Base-by-base conservation (phyloP, 306 rosid species). In the Pyrus communis region DNA sequence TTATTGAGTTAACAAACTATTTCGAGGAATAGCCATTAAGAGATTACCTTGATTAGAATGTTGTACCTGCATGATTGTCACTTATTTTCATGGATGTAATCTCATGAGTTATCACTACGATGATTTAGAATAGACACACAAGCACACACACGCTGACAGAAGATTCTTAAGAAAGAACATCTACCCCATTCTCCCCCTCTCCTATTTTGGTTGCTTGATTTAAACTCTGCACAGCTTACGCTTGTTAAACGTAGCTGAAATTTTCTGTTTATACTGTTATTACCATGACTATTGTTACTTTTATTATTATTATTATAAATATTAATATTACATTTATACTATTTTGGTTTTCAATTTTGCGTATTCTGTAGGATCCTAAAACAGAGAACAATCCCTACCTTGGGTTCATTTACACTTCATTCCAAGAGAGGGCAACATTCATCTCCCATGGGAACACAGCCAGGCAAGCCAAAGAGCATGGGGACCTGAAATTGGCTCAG, bases 381-480 rank as follows among this genome's bases (percentile, higher is more conserved):
- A 85, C 88, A 5, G 91, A 82, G 55, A 87, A 87, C 87, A 87
- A 76, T 66, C 88, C 90, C 13, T 87, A 84, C 75, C 87, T 87
- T 55, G 88, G 84, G 62, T 84, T 87, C 84, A 84, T 87, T 74
- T 87, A 87, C 81, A 84, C 91, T 49, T 87, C 91, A 33, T 84
- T 87, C 76, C 91, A 87, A 85, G 88, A 85, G 85, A 87, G 91
- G 80, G 91, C 88, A 55, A 85, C 91, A 42, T 85, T 87, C 80
- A 77, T 87, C 43, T 87, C 88, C 70, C 91, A 85, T 78, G 88
- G 91, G 70, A 87, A 87, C 81, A 87, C 88, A 23, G 91, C 88
- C 43, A 78, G 88, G 84, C 85, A 67, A 33, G 91, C 91, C 46
- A 87, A 87, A 74, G 84, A 82, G 74, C 81, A 82, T 25, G 91